Evolutionary conservation across 2,329 filamentous ascomycete species (phyloP), one percentile per base, ranked within the genome.

Genomic region (Sphaerulina vaccinii): DNA sequence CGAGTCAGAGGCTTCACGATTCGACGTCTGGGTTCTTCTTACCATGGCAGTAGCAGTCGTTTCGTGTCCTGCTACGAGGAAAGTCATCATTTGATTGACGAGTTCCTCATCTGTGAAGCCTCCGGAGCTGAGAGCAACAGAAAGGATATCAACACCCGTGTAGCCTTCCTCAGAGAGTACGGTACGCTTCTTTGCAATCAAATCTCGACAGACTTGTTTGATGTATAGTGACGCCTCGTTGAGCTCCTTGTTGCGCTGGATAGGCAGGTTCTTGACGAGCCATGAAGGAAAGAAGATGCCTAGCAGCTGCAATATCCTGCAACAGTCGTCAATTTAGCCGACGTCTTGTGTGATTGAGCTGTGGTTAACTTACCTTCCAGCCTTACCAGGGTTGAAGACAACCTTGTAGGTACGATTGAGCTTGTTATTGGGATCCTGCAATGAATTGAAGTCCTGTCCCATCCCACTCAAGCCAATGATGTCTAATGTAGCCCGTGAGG

Each of bases 91-190:
- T 24, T 61, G 66, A 90, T 80, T 71, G 29, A 90, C 81, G n/a
- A 95, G 80, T 54, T 89, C 83, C 42, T 90, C 86, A 56, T 93
- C 88, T 10, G 73, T 80, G 70, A 95, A 93, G 5, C 77, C 82
- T 40, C 87, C 87, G 33, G 84, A 89, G 65, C 85, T 80, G 41
- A 95, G 75, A 13, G 90, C 90, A 0, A 92, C 86, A 1, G 86
- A 89, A 27, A 95, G 75, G 52, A 96, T 93, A 68, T 95, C 90
- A 6, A 81, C 69, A 39, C 84, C 83, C 1, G 71, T 71, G 53
- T 79, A 73, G 36, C 70, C 70, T 10, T 55, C 59, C 15, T 59
- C 57, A 24, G 73, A 71, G 49, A 85, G 64, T 40, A 76, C 75
- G 4, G 71, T 75, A 62, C 85, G 84, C 75, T 95, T 95, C 55